Evolutionary conservation across 305 asterid genomes (phyloP), one percentile per base, ranked within the genome.

Genomic region (Salvia sclarea): DNA sequence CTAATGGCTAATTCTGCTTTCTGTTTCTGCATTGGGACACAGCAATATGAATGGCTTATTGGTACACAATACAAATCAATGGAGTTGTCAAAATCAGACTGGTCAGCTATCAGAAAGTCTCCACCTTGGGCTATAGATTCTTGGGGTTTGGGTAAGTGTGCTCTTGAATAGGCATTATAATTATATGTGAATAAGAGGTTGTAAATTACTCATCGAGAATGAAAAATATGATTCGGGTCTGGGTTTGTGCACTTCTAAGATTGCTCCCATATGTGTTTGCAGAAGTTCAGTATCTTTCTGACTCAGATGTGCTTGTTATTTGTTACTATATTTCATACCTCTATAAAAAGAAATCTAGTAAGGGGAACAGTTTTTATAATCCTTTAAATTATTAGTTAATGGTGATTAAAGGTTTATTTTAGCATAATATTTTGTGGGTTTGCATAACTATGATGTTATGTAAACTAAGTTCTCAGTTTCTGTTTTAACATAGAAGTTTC

Each of bases 11-110:
- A 25, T 49, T 66, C 66, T 62, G 22, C 10, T 60, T 44, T 44
- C 58, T 67, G 66, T 58, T 72, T 64, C 63, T 45, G 57, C 12
- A 24, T 70, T 77, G 74, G 76, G 73, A 45, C 76, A 50, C 90
- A 95, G 99, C 99, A 95, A 89, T 91, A 83, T 78, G 99, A 91
- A 75, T 91, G 95, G 96, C 98, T 95, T 77, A 86, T 95, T 80
- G 97, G 89, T 77, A 53, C 97, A 54, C 98, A 89, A 79, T 95
- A 95, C 90, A 95, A 95, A 79, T 81, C 99, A 66, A 82, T 82
- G 90, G 98, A 95, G 86, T 61, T 95, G 81, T 69, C 85, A 48
- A 94, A 91, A 75, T 85, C 97, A 68, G 99, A 95, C 74, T 95
- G 99, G 99, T 72, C 83, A 56, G 63, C 89, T 74, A 76, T 95